Base-by-base conservation (phyloP, 441 rosid genomes). In the Gossypium davidsonii region DNA sequence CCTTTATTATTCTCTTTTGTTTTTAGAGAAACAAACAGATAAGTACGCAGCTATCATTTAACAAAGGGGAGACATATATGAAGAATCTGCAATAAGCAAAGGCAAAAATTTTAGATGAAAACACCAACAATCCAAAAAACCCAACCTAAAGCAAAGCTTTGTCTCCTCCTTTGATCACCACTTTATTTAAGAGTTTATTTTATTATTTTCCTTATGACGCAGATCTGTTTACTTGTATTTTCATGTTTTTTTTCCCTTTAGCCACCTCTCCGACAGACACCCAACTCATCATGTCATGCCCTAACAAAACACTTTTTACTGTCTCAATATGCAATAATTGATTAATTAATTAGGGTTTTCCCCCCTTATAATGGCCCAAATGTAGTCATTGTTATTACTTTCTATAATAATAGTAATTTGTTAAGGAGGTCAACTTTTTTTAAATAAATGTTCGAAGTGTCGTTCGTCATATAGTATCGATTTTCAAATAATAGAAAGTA, bases 131-230 rank as follows among this genome's bases (percentile, higher is more conserved):
- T 61, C 70, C 52, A 61, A 60, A 10, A 31, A 11, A 3, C 34
- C 6, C 12, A 49, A 51, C 63, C 44, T 37, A 75, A 75, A 70
- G 64, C 49, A 42, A 53, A 62, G 25, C n/a, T 57, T 31, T 59
- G 65, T 55, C 65, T 53, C 55, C 28, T 37, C 55, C 63, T 70
- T 34, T 59, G 58, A 11, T 51, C 28, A 5, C 60, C 42, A 31
- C 48, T 68, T 26, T 52, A 15, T 52, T 48, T n/a, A 37, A 3
- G 21, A 51, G 70, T 26, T 44, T 12, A 4, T 31, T 28, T 31
- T 31, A 1, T 67, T 48, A 20, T 46, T 18, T 15, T 53, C 6
- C 21, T 11, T 3, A 14, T 57, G 8, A 17, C 31, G 51, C 51
- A 6, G 12, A 26, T 15, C 44, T 21, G 46, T 64, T 73, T 46